Evolutionary conservation across 2,329 filamentous ascomycete genomes (phyloP).

Genomic region (Metarhizium brunneum): DNA sequence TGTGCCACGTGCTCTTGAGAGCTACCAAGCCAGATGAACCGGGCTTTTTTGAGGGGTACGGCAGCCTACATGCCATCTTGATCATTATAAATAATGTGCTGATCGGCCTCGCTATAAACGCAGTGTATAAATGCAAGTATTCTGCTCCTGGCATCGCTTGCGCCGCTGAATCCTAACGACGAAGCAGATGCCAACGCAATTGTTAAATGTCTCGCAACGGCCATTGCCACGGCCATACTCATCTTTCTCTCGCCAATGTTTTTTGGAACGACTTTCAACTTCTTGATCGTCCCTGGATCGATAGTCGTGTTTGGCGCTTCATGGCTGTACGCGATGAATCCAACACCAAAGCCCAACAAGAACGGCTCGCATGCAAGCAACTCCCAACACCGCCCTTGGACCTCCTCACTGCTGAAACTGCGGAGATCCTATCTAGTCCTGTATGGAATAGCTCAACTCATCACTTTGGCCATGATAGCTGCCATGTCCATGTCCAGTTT

Average conservation of each 20-base stretch:
- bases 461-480: too few species aligned
- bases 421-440: too few species aligned
- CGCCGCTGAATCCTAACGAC: conserved; percentile 11
- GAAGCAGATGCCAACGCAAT: conserved; percentile 24
- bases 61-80: too few species aligned
- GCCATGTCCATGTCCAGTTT: too few species aligned
- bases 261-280: conserved; percentile 18
- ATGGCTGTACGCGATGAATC: conserved; percentile 4
- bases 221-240: conserved; percentile 20
- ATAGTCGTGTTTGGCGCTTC: too few species aligned
- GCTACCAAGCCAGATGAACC: conserved; percentile 9
- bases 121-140: too few species aligned
- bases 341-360: conserved; percentile 20
- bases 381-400: background rate
- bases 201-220: conserved; percentile 24
- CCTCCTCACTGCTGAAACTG: background rate
- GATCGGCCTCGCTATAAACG: too few species aligned
- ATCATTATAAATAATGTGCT: too few species aligned
- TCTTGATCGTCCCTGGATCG: conserved; percentile 17
- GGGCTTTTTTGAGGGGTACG: too few species aligned
- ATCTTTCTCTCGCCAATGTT: conserved; percentile 21
- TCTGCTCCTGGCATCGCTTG: too few species aligned
- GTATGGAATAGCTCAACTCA: too few species aligned
- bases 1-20: conserved; percentile 17
- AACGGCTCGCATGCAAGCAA: conserved; percentile 13